Evolutionary conservation across 257 asterid species (phyloP), one percentile per base, ranked within the genome.

Genomic region (Eustoma russellianum): DNA sequence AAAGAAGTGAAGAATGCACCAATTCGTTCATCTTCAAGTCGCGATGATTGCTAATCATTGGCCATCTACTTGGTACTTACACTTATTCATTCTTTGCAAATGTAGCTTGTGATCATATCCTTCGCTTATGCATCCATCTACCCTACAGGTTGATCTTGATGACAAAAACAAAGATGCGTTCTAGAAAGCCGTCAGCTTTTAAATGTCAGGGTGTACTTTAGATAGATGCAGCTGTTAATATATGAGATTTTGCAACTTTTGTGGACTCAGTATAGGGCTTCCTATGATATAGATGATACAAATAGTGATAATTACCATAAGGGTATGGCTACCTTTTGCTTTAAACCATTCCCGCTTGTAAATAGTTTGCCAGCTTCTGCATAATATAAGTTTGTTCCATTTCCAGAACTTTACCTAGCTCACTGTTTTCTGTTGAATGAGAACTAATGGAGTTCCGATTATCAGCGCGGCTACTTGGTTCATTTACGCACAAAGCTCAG

Each of bases 1-100:
- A 77, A 79, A 66, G 85, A 77, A 54, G 64, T 16, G 54, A 91
- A 91, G 85, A 75, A 69, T 77, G 40, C 74, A 74, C 82, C 70
- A 52, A 66, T 61, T 40, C 73, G 70, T 61, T 63, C 83, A 59
- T 63, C 69, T 13, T 77, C 83, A 43, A 68, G 77, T 62, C 87
- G 74, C 4, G 85, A 69, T n/a, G 67, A 74, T 45, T 72, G 64
- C 59, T 85, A 77, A 63, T 48, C 15, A 13, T 41, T 24, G 44
- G 18, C 33, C 48, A 13, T 33, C 51, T 30, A 14, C 12, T 44
- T 16, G 59, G 47, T 54, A 54, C 13, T n/a, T 38, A 45, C 14
- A 3, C 38, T 53, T 34, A 4, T 38, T 11, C 19, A 49, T 12
- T 49, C 10, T 9, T 17, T 9, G 13, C 17, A 0, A 4, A 15